phyloP scores from a whole-genome alignment of 2,329 filamentous ascomycete species.

The Fusarium subglutinans region DNA sequence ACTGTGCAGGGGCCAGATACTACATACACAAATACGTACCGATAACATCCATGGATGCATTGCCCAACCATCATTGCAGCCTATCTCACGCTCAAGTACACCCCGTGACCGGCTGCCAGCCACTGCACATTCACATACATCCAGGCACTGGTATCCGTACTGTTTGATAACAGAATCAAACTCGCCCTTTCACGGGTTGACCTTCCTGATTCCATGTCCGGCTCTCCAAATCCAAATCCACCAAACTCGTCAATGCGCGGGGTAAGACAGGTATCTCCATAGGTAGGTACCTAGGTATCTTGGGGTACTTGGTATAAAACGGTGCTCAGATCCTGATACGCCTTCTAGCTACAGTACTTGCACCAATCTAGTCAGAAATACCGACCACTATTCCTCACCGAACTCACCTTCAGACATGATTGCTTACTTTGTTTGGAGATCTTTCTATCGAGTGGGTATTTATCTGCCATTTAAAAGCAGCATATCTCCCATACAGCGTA shows the following conservation, averaged over 20 bases:
- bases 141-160: background rate
- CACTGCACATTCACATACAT: background rate
- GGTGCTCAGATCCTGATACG: background rate
- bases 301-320: conserved; percentile 1
- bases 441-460: background rate
- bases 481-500: background rate
- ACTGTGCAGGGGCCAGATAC: background rate
- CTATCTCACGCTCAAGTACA: background rate
- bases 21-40: conserved; percentile 2
- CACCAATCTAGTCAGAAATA: conserved; percentile 5
- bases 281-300: background rate
- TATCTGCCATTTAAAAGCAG: background rate
- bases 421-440: conserved; percentile 7
- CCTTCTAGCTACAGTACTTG: conserved; percentile 21
- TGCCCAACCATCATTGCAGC: conserved; percentile 11
- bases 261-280: conserved; percentile 17
- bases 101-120: background rate
- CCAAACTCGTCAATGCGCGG: conserved; percentile 10
- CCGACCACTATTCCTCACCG: conserved; percentile 16
- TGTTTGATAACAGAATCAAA: background rate
- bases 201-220: conserved; percentile 25
- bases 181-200: conserved; percentile 14
- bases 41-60: background rate
- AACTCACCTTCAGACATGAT: conserved; percentile 11
- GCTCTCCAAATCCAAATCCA: conserved; percentile 13